phyloP scores from a whole-genome alignment of 768 basidiomycete species.

The Crepidotus variabilis region DNA sequence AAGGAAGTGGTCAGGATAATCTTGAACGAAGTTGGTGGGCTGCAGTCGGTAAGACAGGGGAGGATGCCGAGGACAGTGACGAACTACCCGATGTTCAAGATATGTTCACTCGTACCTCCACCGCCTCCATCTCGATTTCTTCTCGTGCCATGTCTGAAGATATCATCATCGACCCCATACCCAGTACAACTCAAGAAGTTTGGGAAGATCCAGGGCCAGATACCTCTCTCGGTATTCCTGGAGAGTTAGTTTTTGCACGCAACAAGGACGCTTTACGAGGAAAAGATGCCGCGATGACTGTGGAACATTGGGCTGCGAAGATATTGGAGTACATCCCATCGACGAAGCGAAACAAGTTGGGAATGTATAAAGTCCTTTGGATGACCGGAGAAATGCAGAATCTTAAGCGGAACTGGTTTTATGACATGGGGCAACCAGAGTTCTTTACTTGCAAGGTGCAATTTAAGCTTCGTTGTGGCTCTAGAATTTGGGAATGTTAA shows the following conservation, averaged over 20 bases:
- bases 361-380: constrained; percentile 54
- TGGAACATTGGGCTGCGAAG: constrained; percentile 64
- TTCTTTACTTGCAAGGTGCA: constrained; percentile 60
- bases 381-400: constrained; percentile 44
- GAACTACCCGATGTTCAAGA: constrained; percentile 41
- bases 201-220: constrained; percentile 46
- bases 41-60: constrained; percentile 40
- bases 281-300: constrained; percentile 7
- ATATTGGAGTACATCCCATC: constrained; percentile 50
- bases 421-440: constrained; percentile 50
- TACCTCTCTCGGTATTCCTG: constrained; percentile 53
- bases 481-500: not conserved
- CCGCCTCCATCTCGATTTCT: not conserved
- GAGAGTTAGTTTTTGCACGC: constrained; percentile 60
- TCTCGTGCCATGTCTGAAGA: too few relatives aligned
- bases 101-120: constrained; percentile 12
- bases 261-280: constrained; percentile 22
- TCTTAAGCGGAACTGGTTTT: constrained; percentile 53
- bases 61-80: constrained; percentile 38
- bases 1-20: constrained; percentile 4
- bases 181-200: constrained; percentile 7
- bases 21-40: constrained; percentile 36
- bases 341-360: constrained; percentile 29
- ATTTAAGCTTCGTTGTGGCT: constrained; percentile 3
- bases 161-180: not conserved